Conservation (phyloP, 2,329 filamentous ascomycete species). For the Neopestalotiopsis clavispora region DNA sequence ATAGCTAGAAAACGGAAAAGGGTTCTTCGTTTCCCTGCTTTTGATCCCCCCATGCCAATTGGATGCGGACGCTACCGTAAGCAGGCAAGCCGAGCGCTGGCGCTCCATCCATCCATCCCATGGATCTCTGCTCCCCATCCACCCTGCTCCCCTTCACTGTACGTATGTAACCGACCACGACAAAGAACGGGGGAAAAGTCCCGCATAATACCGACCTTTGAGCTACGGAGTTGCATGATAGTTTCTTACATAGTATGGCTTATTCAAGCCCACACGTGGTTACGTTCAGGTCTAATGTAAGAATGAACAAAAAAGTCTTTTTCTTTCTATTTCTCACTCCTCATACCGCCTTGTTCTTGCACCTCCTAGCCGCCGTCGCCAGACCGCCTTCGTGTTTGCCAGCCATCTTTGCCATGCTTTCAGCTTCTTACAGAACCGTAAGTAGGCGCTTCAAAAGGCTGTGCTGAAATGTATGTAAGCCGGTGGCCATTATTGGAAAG, state of each 20-base stretch:
- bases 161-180: background rate
- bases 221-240: background rate
- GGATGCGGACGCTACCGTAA: background rate
- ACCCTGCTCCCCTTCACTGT: background rate
- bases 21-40: background rate
- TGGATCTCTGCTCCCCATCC: background rate
- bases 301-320: background rate
- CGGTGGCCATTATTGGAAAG: background rate
- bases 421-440: background rate
- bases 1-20: background rate
- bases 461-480: background rate
- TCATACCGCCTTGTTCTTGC: background rate
- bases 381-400: background rate
- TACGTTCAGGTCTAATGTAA: background rate
- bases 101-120: background rate
- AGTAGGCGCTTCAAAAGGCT: background rate
- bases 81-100: background rate
- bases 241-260: conserved; percentile 1
- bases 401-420: background rate
- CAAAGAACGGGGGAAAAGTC: background rate
- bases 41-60: background rate
- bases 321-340: background rate
- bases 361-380: background rate
- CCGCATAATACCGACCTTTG: background rate
- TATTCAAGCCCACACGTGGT: background rate